Percentiles rank a stretch among this genome's conserved stretches.
Evolutionary conservation across 1,284 basidiomycete genomes (phyloP).

Genomic region (Leccinum subatratum): DNA sequence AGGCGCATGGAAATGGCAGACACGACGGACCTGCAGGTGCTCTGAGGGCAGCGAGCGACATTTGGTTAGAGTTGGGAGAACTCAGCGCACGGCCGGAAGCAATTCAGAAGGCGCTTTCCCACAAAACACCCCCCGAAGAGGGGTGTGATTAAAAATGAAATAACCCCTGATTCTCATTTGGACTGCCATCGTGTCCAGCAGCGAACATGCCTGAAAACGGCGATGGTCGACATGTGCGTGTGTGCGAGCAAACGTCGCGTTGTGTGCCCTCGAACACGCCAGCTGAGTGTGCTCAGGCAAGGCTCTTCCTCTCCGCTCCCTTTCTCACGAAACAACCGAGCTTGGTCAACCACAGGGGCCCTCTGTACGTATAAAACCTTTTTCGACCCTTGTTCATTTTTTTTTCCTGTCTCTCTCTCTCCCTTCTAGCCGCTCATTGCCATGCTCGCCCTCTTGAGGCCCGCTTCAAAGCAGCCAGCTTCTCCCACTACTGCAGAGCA

Average conservation of each 20-base stretch:
- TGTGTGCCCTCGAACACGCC: background rate
- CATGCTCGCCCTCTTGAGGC: constrained; percentile 32
- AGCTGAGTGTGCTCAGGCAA: constrained; percentile 7
- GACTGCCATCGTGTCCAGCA: background rate
- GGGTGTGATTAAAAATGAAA: constrained; percentile 7
- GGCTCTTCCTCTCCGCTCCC: background rate
- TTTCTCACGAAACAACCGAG: constrained; percentile 33
- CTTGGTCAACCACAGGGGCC: background rate
- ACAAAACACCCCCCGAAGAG: constrained; percentile 18
- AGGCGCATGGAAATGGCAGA: background rate
- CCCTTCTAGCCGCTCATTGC: background rate
- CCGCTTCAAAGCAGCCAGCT: constrained; percentile 20
- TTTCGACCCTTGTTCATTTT: constrained; percentile 9
- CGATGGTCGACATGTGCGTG: background rate
- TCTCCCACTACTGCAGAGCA: constrained; percentile 15
- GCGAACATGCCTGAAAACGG: background rate
- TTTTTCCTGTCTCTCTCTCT: background rate
- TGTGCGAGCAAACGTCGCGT: background rate
- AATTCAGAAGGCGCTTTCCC: constrained; percentile 6
- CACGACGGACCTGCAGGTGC: constrained; percentile 38
- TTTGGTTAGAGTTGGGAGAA: constrained; percentile 23
- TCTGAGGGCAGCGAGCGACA: constrained; percentile 50
- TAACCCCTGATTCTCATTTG: constrained; percentile 12
- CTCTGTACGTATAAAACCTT: constrained; percentile 30
- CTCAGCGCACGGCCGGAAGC: background rate